phyloP scores from a whole-genome alignment of 2,329 filamentous ascomycete species.

The Aureobasidium sp. region DNA sequence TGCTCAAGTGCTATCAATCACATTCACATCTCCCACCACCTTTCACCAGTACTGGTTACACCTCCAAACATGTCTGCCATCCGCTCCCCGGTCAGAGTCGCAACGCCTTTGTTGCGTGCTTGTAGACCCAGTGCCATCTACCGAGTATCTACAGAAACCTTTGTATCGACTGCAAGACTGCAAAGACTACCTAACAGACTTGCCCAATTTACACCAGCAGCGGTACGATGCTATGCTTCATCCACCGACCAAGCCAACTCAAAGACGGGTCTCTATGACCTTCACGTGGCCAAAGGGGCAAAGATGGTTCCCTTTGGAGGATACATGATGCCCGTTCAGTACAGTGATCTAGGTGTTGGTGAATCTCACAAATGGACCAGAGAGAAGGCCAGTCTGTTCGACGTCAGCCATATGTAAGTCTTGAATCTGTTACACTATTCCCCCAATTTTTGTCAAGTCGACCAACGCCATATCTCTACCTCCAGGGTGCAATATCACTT shows the following conservation, averaged over 20 bases:
- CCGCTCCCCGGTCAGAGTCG: neutral
- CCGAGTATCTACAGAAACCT: neutral
- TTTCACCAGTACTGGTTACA: neutral
- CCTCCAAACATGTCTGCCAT: neutral
- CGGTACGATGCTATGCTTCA: slow-evolving; percentile 6
- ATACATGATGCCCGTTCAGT: slow-evolving; percentile 88
- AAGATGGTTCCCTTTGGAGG: slow-evolving; percentile 98
- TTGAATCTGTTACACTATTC: neutral
- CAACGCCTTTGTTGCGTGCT: neutral
- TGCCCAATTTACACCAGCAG: neutral
- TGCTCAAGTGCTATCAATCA: neutral
- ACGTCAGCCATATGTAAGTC: slow-evolving; percentile 78
- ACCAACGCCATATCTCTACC: slow-evolving; percentile 12
- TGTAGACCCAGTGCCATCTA: neutral
- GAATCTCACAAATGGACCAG: slow-evolving; percentile 89
- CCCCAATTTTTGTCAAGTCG: neutral
- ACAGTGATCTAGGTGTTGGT: slow-evolving; percentile 64
- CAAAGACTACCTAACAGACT: neutral
- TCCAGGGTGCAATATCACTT: slow-evolving; percentile 70
- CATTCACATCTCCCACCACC: neutral
- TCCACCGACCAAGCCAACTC: neutral
- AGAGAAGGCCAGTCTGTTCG: slow-evolving; percentile 80
- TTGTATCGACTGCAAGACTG: neutral
- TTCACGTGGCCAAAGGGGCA: slow-evolving; percentile 68
- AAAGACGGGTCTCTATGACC: slow-evolving; percentile 64